Percentiles rank a stretch among this genome's conserved stretches.
Evolutionary conservation across 2,329 filamentous ascomycete genomes (phyloP).

Genomic region (Ceratocystis lukuohia): DNA sequence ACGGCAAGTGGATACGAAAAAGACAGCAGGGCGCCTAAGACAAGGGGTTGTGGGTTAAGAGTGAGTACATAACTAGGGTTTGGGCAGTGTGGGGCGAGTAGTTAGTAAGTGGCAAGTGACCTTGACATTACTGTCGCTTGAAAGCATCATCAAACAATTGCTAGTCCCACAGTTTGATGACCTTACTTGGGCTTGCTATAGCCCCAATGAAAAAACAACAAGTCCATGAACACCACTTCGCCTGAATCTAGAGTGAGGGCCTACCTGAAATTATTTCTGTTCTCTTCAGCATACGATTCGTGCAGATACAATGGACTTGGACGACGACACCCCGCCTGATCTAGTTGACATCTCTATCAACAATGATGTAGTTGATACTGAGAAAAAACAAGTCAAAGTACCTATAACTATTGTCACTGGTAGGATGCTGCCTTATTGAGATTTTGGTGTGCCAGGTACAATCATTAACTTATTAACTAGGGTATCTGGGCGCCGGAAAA

Average conservation of each 20-base stretch:
- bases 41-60: neutral
- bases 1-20: conserved; percentile 4
- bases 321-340: conserved; percentile 55
- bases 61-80: neutral
- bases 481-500: conserved; percentile 90
- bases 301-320: conserved; percentile 40
- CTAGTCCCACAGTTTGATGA: too few relatives aligned
- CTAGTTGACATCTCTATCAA: conserved; percentile 37
- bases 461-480: conserved; percentile 31
- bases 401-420: conserved; percentile 78
- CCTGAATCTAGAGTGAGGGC: too few relatives aligned
- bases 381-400: conserved; percentile 50
- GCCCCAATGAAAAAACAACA: too few relatives aligned
- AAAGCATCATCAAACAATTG: too few relatives aligned
- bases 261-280: too few relatives aligned
- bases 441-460: neutral
- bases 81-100: neutral
- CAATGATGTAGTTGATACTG: conserved; percentile 27
- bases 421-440: conserved; percentile 24
- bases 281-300: too few relatives aligned
- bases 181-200: too few relatives aligned
- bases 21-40: neutral
- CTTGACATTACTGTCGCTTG: too few relatives aligned
- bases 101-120: neutral
- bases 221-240: too few relatives aligned